phyloP scores from a whole-genome alignment of 805 yeast genomes.

The Hemisphaericaspora nanyangensis region DNA sequence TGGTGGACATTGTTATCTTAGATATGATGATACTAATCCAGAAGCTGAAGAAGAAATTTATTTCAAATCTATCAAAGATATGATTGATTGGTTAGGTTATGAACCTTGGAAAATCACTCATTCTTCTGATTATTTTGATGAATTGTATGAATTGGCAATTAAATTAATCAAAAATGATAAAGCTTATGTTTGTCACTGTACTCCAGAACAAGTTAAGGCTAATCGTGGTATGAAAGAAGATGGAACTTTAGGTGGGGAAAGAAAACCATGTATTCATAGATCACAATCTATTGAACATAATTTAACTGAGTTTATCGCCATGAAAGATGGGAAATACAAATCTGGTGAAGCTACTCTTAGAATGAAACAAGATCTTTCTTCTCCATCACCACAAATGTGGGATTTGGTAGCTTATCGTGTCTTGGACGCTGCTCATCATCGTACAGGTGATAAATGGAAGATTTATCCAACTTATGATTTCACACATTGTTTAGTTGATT shows the following conservation, averaged over 20 bases:
- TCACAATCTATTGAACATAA: constrained; percentile 67
- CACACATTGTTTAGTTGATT: constrained; percentile 98
- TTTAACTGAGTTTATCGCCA: constrained; percentile 75
- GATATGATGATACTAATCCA: constrained; percentile 98
- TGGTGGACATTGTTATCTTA: constrained; percentile 83
- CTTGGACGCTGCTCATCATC: constrained; percentile 85
- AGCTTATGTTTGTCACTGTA: constrained; percentile 92
- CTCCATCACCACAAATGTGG: constrained; percentile 99
- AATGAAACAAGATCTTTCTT: constrained; percentile 89
- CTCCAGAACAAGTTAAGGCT: constrained; percentile 83
- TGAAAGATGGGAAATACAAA: constrained; percentile 85
- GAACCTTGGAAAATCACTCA: constrained; percentile 92
- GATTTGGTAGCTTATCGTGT: constrained; percentile 97
- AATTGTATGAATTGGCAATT: constrained; percentile 86
- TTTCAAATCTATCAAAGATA: constrained; percentile 76
- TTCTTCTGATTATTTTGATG: constrained; percentile 92
- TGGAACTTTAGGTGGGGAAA: constrained; percentile 91
- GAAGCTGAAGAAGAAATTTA: constrained; percentile 96
- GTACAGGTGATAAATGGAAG: constrained; percentile 97
- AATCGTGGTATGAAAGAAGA: constrained; percentile 90
- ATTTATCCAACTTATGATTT: constrained; percentile 98
- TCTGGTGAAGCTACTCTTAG: constrained; percentile 94
- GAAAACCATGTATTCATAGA: constrained; percentile 80
- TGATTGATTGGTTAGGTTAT: constrained; percentile 93
- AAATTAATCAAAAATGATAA: constrained; percentile 61